Evolutionary conservation across 331 rosid species (phyloP), one percentile per base, ranked within the genome.

Genomic region (Ulmus americana): DNA sequence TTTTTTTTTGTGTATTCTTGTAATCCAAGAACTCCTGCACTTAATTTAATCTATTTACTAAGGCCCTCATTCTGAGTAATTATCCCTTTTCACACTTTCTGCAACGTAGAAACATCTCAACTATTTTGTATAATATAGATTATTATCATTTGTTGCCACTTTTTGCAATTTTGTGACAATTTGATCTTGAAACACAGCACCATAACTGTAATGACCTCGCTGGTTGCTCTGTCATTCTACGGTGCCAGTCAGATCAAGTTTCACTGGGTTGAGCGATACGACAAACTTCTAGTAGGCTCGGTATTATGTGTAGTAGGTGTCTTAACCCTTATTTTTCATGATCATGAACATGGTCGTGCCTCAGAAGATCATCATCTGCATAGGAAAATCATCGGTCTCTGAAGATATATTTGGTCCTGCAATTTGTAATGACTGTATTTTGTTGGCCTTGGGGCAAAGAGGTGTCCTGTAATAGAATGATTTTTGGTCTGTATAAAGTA

Each of bases 261-360:
- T 85, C 96, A 92, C 52, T 92, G 96, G 96, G 96, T 92, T 64
- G 97, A 92, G 84, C 86, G 89, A 6, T 88, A 92, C 18, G 97
- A 92, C 86, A 92, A 86, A 68, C 96, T 83, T 75, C 95, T 92
- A 39, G 97, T 92, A 40, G 97, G 97, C 63, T 84, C 91, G 0
- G 96, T 88, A 69, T 70, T 92, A 54, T 89, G 96, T 65, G 67
- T 88, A 69, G 96, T 92, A 2, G 97, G 97, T 80, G 10, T 92
- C 5, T 73, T 92, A 80, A 92, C 97, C 13, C 82, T 92, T 47
- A 18, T 88, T 65, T 92, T 92, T 61, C 95, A 84, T 58, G 75
- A 86, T 73, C 95, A 88, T 49, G 83, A 72, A 61, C 89, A 84
- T 7, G 85, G 72, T 46, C 81, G 79, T 60, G 68, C 86, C 3